A percentile compares a stretch with the other conserved stretches of the same genome.
Evolutionary conservation across 176 grass and related monocot species (phyloP).

Genomic region (Pharus latifolius): DNA sequence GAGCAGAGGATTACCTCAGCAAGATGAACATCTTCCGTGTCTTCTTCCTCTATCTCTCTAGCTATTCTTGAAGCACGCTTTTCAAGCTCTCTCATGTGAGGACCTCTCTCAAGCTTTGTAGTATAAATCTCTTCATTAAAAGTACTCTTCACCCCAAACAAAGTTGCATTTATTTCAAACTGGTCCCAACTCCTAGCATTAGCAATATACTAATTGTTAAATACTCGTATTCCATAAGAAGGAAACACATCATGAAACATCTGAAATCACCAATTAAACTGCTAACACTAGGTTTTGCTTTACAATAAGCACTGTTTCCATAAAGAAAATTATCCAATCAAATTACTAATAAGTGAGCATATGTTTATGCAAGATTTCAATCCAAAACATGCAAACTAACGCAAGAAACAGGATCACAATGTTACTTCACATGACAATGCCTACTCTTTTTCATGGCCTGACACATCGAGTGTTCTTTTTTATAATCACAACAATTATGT

Average conservation of each 20-base stretch:
- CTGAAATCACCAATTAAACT: too few species aligned
- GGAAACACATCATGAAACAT: too few species aligned
- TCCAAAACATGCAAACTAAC: background rate
- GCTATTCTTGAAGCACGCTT: conserved; percentile 76
- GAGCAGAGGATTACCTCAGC: conserved; percentile 63
- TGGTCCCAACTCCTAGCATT: conserved; percentile 97
- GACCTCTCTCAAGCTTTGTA: conserved; percentile 92
- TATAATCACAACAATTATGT: background rate
- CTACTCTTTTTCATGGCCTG: background rate
- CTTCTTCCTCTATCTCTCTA: conserved; percentile 93
- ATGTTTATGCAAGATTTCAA: background rate
- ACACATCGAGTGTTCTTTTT: background rate
- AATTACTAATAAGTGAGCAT: background rate
- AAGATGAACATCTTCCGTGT: conserved; percentile 85
- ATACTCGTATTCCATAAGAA: too few species aligned
- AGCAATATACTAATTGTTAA: background rate
- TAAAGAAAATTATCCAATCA: background rate
- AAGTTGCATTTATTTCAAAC: conserved; percentile 78
- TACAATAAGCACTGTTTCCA: background rate
- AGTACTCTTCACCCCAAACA: conserved; percentile 98
- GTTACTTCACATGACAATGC: background rate
- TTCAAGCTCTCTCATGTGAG: conserved; percentile 91
- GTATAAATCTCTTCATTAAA: conserved; percentile 99
- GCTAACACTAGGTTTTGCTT: conserved; percentile 5
- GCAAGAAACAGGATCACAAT: background rate